A percentile compares a stretch with the other conserved stretches of the same genome.
These are phyloP conservation scores for Scenedesmus sp. DNA, from an alignment of 163 green algal species.

Conservation along the genomic window DNA sequence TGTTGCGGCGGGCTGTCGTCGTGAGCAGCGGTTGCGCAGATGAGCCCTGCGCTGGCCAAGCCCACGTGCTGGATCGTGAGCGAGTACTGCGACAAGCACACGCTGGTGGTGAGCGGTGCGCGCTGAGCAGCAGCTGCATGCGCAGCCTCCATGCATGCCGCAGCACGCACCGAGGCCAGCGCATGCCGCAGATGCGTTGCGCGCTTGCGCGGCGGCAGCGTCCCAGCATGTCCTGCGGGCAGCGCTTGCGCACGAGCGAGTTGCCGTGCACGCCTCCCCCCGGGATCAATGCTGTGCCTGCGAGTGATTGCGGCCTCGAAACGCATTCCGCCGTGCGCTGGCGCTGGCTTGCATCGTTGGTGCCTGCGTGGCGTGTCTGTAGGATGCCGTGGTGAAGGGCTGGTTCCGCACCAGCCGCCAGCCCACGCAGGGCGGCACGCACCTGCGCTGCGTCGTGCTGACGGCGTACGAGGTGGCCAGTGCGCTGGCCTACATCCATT, in stretches of 20 bases:
- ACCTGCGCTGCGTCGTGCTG: constrained; percentile 36
- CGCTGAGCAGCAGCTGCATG: not conserved
- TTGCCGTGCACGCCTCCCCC: no score
- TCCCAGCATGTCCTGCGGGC: no score
- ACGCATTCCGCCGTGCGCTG: not conserved
- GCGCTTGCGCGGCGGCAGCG: no score
- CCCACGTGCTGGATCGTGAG: constrained; percentile 53
- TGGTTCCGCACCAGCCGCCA: constrained; percentile 42
- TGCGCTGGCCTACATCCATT: constrained; percentile 75
- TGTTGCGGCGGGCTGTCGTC: not conserved
- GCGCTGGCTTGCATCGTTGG: not conserved
- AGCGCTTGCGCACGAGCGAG: no score
- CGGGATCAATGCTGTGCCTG: no score
- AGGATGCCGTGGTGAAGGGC: constrained; percentile 57
- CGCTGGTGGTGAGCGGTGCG: constrained; percentile 36
- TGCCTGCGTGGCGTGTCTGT: not conserved
- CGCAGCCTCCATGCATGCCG: no score
- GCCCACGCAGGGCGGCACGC: constrained; percentile 45
- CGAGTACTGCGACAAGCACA: constrained; percentile 50
- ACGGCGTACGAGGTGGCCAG: constrained; percentile 66
- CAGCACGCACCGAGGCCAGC: no score
- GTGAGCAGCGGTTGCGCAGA: not conserved
- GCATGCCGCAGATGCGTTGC: no score
- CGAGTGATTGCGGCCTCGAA: no score
- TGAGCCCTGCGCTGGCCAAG: not conserved